Conservation (phyloP, 306 rosid species). For the Delonix regia region DNA sequence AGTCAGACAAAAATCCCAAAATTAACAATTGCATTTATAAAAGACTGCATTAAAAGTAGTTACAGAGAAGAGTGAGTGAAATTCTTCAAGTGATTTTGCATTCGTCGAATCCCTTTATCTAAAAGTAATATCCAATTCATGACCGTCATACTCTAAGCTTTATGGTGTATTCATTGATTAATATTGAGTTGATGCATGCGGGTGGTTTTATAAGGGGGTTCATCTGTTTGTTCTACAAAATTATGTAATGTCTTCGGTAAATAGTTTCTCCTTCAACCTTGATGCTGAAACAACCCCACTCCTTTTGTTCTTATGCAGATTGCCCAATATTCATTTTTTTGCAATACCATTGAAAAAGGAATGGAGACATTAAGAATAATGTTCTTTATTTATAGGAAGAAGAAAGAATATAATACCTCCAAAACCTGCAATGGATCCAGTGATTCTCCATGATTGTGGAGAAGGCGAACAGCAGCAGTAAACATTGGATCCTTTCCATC, state of each 20-base stretch:
- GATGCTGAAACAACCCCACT: not conserved
- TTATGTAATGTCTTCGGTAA: not conserved
- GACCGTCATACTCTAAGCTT: conserved; percentile 18
- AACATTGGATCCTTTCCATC: conserved; percentile 99
- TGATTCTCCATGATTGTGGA: conserved; percentile 98
- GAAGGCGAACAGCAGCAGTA: conserved; percentile 97
- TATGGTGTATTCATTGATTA: conserved; percentile 1
- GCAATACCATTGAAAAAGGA: conserved; percentile 3
- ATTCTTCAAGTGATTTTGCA: conserved; percentile 24
- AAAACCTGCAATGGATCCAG: conserved; percentile 92
- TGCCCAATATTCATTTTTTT: conserved; percentile 18
- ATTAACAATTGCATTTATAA: not conserved
- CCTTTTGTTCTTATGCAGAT: not conserved
- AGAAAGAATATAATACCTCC: conserved; percentile 63
- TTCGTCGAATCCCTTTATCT: not conserved
- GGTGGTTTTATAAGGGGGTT: not conserved
- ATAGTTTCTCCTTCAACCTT: not conserved
- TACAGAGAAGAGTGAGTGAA: not conserved
- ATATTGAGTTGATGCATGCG: not conserved
- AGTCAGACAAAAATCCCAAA: conserved; percentile 20
- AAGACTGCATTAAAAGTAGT: too few relatives aligned
- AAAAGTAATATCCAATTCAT: conserved; percentile 14
- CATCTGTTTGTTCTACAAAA: not conserved
- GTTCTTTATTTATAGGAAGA: conserved; percentile 11
- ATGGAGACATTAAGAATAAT: conserved; percentile 7